A percentile compares a stretch with the other conserved stretches of the same genome.
phyloP scores from a whole-genome alignment of 139 green algal species.

The Tetradesmus lagerheimii region DNA sequence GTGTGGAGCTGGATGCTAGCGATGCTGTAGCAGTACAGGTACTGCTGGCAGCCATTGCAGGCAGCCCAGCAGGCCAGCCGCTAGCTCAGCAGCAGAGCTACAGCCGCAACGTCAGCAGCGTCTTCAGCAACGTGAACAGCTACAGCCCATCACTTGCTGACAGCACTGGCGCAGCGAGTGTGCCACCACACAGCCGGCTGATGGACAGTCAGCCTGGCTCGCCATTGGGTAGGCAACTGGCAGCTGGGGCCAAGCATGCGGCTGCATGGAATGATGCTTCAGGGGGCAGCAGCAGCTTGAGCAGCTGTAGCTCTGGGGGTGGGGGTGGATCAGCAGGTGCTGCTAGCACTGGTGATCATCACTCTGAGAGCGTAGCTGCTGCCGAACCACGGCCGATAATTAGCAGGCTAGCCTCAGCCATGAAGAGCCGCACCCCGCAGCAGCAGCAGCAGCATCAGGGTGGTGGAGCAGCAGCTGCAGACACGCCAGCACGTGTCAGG shows the following conservation, averaged over 20 bases:
- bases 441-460: not conserved
- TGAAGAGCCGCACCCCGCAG: not conserved
- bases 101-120: conserved; percentile 6
- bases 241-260: too few relatives aligned
- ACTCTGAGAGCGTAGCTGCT: not conserved
- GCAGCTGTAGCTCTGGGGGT: not conserved
- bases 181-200: not conserved
- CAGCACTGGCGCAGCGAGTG: not conserved
- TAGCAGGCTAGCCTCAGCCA: not conserved
- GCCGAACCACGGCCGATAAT: not conserved
- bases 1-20: conserved; percentile 17
- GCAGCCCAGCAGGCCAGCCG: not conserved
- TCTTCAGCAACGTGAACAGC: not conserved
- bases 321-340: not conserved
- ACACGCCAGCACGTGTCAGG: not conserved
- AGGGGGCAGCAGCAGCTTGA: conserved; percentile 10
- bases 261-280: not conserved
- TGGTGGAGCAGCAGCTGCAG: not conserved
- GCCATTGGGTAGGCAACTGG: not conserved
- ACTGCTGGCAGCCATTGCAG: conserved; percentile 20
- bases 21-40: conserved; percentile 8
- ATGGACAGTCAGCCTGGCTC: not conserved
- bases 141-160: conserved; percentile 2
- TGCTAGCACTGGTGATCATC: too few relatives aligned
- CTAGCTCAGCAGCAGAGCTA: not conserved